Percentiles rank a stretch among this genome's conserved stretches.
Evolutionary conservation across 148 eudicot species (phyloP).

Genomic region (Agrostemma githago): DNA sequence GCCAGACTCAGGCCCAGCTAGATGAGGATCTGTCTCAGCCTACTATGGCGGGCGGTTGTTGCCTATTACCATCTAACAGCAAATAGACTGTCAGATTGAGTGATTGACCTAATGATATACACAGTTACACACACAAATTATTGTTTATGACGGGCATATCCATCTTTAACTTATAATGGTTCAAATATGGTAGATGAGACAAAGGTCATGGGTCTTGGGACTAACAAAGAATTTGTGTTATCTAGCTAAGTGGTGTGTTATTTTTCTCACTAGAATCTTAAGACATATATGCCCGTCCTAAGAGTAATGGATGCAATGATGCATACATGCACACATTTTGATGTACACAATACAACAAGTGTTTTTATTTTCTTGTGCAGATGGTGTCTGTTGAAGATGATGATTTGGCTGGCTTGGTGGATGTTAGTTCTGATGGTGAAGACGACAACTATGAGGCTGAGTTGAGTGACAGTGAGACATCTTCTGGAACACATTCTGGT

Average conservation of each 20-base stretch:
- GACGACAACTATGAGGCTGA: constrained; percentile 95
- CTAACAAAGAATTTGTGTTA: too few relatives aligned
- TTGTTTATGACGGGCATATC: too few relatives aligned
- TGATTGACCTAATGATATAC: neutral
- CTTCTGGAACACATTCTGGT: constrained; percentile 48
- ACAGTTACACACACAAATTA: neutral
- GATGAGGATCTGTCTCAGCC: neutral
- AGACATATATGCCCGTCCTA: too few relatives aligned
- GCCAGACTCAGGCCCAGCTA: neutral
- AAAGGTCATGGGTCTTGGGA: too few relatives aligned
- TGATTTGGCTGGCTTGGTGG: constrained; percentile 93
- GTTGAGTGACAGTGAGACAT: constrained; percentile 60
- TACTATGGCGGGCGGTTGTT: neutral
- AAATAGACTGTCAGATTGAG: neutral
- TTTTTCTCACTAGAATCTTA: too few relatives aligned
- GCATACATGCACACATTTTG: neutral
- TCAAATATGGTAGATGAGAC: too few relatives aligned
- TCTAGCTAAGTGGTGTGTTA: too few relatives aligned
- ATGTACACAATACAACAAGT: neutral
- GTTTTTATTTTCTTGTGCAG: constrained; percentile 30
- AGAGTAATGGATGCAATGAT: too few relatives aligned
- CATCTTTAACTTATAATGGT: too few relatives aligned
- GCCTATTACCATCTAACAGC: neutral
- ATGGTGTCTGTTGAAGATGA: constrained; percentile 95
- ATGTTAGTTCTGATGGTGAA: constrained; percentile 86